Evolutionary conservation across 257 asterid species (phyloP).

Genomic region (Solanum piurae): DNA sequence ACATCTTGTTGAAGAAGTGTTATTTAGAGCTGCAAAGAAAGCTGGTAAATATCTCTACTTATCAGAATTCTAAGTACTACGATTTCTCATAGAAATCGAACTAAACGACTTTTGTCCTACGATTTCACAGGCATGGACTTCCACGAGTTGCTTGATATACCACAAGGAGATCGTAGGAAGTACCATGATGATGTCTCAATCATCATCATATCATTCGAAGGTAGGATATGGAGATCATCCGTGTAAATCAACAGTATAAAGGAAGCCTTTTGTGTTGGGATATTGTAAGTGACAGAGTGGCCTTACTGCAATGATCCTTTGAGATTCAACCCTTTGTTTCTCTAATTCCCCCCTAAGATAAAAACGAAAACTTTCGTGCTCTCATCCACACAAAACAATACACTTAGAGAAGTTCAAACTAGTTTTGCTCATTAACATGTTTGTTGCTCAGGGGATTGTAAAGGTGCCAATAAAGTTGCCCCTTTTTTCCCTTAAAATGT

Average conservation of each 20-base stretch:
- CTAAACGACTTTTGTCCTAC: not conserved
- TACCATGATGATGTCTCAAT: slow-evolving; percentile 88
- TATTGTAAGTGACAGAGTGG: not conserved
- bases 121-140: slow-evolving; percentile 63
- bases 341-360: not conserved
- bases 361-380: not conserved
- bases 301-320: not conserved
- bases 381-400: not conserved
- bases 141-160: slow-evolving; percentile 72
- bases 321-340: not conserved
- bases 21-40: slow-evolving; percentile 93
- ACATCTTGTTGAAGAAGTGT: slow-evolving; percentile 88
- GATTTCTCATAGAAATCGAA: not conserved
- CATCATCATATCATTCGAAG: slow-evolving; percentile 83
- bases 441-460: slow-evolving; percentile 17
- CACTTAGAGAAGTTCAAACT: not conserved
- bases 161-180: slow-evolving; percentile 82
- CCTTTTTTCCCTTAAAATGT: not conserved
- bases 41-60: slow-evolving; percentile 44
- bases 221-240: slow-evolving; percentile 89
- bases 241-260: slow-evolving; percentile 24
- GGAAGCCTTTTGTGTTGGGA: not conserved
- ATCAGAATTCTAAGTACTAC: not conserved
- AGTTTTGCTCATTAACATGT: not conserved
- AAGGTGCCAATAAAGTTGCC: not conserved